Conservation (phyloP, 2,329 filamentous ascomycete species). For the Zopfia rhizophila region DNA sequence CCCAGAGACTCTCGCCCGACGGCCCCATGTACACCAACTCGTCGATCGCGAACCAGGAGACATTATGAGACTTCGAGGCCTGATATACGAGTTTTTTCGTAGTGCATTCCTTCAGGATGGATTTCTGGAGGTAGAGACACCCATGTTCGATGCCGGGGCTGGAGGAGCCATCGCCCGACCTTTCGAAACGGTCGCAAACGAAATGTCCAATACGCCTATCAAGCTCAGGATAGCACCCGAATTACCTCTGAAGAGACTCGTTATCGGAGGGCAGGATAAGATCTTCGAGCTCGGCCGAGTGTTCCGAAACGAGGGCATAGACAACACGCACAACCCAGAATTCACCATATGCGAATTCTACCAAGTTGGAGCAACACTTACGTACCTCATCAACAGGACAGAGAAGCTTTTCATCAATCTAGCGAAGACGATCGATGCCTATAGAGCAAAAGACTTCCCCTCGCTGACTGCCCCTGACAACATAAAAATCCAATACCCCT, state of each 20-base stretch:
- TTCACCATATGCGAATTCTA: conserved; percentile 99
- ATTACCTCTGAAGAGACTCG: conserved; percentile 90
- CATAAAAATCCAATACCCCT: conserved; percentile 68
- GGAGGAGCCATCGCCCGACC: conserved; percentile 90
- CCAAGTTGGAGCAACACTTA: conserved; percentile 80
- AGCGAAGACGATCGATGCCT: conserved; percentile 51
- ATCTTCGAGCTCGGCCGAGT: conserved; percentile 93
- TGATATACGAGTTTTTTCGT: conserved; percentile 78
- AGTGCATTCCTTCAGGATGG: conserved; percentile 75
- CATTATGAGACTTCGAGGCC: conserved; percentile 76
- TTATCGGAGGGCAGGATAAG: conserved; percentile 86
- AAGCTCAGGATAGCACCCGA: conserved; percentile 91
- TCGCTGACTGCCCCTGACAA: conserved; percentile 54
- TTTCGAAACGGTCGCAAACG: conserved; percentile 82
- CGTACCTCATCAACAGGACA: conserved; percentile 79
- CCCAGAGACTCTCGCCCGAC: conserved; percentile 76
- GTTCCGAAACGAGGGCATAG: conserved; percentile 87
- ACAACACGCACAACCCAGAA: conserved; percentile 88
- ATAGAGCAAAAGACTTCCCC: conserved; percentile 53
- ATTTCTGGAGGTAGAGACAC: conserved; percentile 91
- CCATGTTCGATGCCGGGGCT: conserved; percentile 82
- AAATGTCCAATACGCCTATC: conserved; percentile 76
- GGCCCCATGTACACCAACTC: conserved; percentile 87
- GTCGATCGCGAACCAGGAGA: conserved; percentile 76
- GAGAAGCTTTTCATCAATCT: conserved; percentile 71